A percentile compares a stretch with the other conserved stretches of the same genome.
phyloP scores from a whole-genome alignment of 2,329 filamentous ascomycete genomes.

The Fusarium sp. region DNA sequence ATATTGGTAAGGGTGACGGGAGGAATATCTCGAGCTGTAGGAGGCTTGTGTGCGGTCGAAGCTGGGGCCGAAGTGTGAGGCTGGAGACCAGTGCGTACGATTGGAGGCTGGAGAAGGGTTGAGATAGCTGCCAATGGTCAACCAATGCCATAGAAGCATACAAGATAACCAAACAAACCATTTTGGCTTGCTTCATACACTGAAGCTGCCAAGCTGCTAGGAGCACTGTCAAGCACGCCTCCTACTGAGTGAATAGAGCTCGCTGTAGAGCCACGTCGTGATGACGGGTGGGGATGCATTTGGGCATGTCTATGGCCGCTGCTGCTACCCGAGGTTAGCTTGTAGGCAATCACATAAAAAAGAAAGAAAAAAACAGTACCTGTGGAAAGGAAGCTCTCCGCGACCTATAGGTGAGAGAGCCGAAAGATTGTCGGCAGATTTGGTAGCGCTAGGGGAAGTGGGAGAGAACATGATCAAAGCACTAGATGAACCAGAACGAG shows the following conservation, averaged over 20 bases:
- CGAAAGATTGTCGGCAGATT: conserved; percentile 72
- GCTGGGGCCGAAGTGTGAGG: conserved; percentile 77
- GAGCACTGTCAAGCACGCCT: conserved; percentile 78
- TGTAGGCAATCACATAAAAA: not conserved
- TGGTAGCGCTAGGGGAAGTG: conserved; percentile 64
- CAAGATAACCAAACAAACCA: conserved; percentile 60
- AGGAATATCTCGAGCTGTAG: conserved; percentile 88
- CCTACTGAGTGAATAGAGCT: conserved; percentile 91
- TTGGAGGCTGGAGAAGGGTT: conserved; percentile 89
- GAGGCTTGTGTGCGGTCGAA: conserved; percentile 80
- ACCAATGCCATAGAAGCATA: conserved; percentile 3
- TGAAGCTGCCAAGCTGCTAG: conserved; percentile 63
- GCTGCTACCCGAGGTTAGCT: conserved; percentile 39
- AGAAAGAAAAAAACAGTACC: conserved; percentile 49
- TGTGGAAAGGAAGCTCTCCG: conserved; percentile 68
- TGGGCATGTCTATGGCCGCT: conserved; percentile 55
- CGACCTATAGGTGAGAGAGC: conserved; percentile 60
- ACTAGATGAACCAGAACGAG: conserved; percentile 15
- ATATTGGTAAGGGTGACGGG: conserved; percentile 93
- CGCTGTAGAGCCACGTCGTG: conserved; percentile 81
- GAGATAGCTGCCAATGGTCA: conserved; percentile 74
- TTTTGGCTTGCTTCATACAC: conserved; percentile 81
- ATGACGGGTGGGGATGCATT: conserved; percentile 56
- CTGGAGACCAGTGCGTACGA: conserved; percentile 85
- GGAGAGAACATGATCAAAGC: conserved; percentile 64